These are phyloP conservation scores for Tetrahymena malaccensis DNA, from an alignment of 73 alveolate genomes.

Conservation along the genomic window DNA sequence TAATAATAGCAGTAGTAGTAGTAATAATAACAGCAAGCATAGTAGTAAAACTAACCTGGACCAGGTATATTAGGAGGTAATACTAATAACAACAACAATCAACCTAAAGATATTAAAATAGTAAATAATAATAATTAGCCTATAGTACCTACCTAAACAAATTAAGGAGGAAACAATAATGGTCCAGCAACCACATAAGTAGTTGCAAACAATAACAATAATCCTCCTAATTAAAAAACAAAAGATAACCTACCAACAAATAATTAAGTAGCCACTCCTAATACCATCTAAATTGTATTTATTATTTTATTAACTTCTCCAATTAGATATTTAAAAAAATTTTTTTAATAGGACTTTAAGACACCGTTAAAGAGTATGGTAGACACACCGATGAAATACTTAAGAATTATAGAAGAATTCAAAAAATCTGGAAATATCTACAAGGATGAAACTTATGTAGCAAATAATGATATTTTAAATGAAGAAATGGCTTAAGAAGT, in stretches of 20 bases:
- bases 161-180: conserved; percentile 38
- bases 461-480: conserved; percentile 29
- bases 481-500: conserved; percentile 30
- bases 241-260: background rate
- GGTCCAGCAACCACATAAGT: background rate
- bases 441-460: conserved; percentile 50
- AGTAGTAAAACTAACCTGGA: background rate
- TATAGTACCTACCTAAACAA: background rate
- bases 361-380: conserved; percentile 27
- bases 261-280: background rate
- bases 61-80: background rate
- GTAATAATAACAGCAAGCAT: background rate
- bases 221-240: background rate
- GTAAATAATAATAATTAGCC: background rate
- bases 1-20: background rate
- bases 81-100: background rate
- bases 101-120: background rate
- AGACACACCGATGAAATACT: conserved; percentile 47
- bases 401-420: conserved; percentile 36
- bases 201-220: background rate
- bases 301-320: background rate
- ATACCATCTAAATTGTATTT: background rate
- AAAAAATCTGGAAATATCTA: conserved; percentile 21
- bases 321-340: background rate
- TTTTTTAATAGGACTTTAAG: background rate